Conservation (phyloP, 176 grass and related monocot genomes). For the Aechmea fasciata region DNA sequence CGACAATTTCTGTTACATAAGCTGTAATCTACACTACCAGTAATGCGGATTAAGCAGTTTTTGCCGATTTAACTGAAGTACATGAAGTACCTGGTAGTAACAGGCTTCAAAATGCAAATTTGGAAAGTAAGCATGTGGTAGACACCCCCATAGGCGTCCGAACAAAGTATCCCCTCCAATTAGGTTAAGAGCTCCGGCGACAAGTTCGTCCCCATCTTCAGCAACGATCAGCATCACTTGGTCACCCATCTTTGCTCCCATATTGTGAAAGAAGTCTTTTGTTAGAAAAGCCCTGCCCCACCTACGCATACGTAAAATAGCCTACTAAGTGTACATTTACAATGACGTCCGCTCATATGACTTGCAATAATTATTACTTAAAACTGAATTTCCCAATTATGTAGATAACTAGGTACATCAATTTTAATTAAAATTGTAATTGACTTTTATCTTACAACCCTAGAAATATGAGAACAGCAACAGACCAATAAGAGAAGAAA, state of each 20-base stretch:
- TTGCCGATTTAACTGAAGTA: neutral
- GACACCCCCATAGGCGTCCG: constrained; percentile 91
- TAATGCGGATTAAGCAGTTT: too few relatives aligned
- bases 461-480: too few relatives aligned
- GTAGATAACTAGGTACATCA: too few relatives aligned
- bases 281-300: constrained; percentile 91
- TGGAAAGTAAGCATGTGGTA: constrained; percentile 71
- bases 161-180: constrained; percentile 86
- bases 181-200: constrained; percentile 89
- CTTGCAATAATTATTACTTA: neutral
- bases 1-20: too few relatives aligned
- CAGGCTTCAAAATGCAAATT: constrained; percentile 98
- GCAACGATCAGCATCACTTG: constrained; percentile 78
- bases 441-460: too few relatives aligned
- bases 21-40: too few relatives aligned
- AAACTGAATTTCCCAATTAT: too few relatives aligned
- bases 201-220: constrained; percentile 54
- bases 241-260: constrained; percentile 80
- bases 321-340: neutral
- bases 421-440: too few relatives aligned
- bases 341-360: neutral
- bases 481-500: neutral
- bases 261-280: constrained; percentile 74
- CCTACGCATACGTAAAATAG: constrained; percentile 27
- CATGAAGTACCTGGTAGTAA: constrained; percentile 79